Percentiles rank a stretch among this genome's conserved stretches.
phyloP scores from a whole-genome alignment of 1,284 basidiomycete species.

The Malassezia yamatoensis region DNA sequence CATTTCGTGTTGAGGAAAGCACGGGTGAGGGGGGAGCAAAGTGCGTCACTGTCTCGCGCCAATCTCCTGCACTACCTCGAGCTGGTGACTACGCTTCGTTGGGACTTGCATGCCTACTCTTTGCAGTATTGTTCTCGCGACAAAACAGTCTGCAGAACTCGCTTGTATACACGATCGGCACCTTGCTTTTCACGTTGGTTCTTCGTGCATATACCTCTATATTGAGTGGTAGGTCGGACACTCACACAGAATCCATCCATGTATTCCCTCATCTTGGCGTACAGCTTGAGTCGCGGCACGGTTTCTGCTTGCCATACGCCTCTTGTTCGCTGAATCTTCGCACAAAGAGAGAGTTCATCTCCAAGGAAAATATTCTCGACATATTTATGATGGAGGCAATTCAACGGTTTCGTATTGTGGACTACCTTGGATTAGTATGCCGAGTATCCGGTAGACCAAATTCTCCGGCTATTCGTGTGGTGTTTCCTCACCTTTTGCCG shows the following conservation, averaged over 20 bases:
- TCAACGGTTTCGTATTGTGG: constrained; percentile 26
- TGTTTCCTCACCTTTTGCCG: constrained; percentile 22
- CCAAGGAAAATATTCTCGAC: constrained; percentile 33
- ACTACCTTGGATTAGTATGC: constrained; percentile 26
- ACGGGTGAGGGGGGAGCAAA: too few relatives aligned
- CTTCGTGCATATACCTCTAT: neutral
- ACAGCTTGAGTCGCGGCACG: constrained; percentile 27
- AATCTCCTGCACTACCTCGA: too few relatives aligned
- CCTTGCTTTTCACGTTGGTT: neutral
- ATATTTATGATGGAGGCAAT: constrained; percentile 30
- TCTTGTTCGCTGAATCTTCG: neutral
- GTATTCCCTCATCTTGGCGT: constrained; percentile 29
- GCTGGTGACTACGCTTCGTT: too few relatives aligned
- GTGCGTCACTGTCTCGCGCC: too few relatives aligned
- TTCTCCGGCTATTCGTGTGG: neutral
- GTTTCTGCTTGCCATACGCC: constrained; percentile 14
- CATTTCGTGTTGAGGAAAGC: too few relatives aligned
- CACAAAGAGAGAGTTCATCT: constrained; percentile 16
- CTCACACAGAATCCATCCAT: constrained; percentile 19
- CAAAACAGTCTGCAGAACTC: too few relatives aligned
- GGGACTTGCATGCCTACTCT: too few relatives aligned
- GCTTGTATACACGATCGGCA: too few relatives aligned
- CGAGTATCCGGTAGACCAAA: constrained; percentile 3
- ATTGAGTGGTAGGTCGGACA: neutral
- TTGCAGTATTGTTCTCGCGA: too few relatives aligned